These are phyloP conservation scores for Podila horticola DNA, from an alignment of 192 early-diverging fungal species.

Conservation along the genomic window DNA sequence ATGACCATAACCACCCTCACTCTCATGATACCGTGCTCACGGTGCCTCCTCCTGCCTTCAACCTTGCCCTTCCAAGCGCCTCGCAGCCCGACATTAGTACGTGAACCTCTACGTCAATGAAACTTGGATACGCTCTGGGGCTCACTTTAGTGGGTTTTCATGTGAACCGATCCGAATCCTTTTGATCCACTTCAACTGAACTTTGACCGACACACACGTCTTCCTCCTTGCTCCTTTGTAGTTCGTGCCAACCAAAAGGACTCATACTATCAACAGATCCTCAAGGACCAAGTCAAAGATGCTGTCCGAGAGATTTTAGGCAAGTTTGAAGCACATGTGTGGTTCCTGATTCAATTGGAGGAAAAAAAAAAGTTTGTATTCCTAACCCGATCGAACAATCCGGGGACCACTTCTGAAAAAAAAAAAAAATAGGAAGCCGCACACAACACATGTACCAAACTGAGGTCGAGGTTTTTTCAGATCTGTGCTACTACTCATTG, in stretches of 20 bases:
- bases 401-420: not conserved
- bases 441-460: slow-evolving; percentile 70
- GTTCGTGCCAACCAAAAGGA: slow-evolving; percentile 94
- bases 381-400: not conserved
- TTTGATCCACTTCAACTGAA: not conserved
- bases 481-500: slow-evolving; percentile 77
- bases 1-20: not conserved
- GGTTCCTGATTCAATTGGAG: slow-evolving; percentile 3
- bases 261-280: slow-evolving; percentile 77
- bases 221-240: slow-evolving; percentile 15
- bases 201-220: not conserved
- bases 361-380: not conserved
- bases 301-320: slow-evolving; percentile 72
- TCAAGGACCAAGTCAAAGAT: slow-evolving; percentile 71
- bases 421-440: slow-evolving; percentile 60
- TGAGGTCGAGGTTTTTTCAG: slow-evolving; percentile 67
- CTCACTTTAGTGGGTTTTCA: not conserved
- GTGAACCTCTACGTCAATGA: not conserved
- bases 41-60: slow-evolving; percentile 31
- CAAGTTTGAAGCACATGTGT: slow-evolving; percentile 15
- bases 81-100: slow-evolving; percentile 84
- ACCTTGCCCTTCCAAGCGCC: slow-evolving; percentile 69
- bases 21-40: not conserved
- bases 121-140: too few relatives aligned
- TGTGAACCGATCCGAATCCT: slow-evolving; percentile 6